Evolutionary conservation across 2,329 filamentous ascomycete species (phyloP), one percentile per base, ranked within the genome.

Genomic region (Cadophora luteo-olivacea): DNA sequence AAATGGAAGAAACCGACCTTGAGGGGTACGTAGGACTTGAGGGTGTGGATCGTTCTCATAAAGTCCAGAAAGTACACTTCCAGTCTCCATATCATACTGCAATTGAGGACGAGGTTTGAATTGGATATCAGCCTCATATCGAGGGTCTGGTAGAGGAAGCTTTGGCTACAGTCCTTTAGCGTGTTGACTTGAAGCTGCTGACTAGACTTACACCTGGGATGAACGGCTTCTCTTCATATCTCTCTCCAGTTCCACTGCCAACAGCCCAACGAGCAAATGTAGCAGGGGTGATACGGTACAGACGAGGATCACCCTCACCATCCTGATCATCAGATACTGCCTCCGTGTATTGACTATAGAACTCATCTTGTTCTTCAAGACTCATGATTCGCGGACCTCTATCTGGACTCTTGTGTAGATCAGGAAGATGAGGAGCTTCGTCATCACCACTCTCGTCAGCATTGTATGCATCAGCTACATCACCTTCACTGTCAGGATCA

Each of bases 211-310:
- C 69, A 33, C 55, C 51, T 61, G 52, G 62, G 32, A 74, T 72
- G 14, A 68, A 58, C 7, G 69, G 57, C 12, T 61, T 62, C 1
- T 70, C 69, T 19, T 80, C 75, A 51, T 67, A 73, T n/a, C 33
- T 49, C 32, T 74, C 69, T 33, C 70, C 73, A 41, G 29, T 60
- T 19, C 75, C 75, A 78, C 65, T 77, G 74, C 69, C 76, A 69
- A 48, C 76, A 77, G 62, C 80, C 81, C 67, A 80, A 72, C 38
- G 81, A 73, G 76, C 78, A 80, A 84, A 85, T 0, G 79, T 83
- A 68, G 77, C 80, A 1, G 82, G 81, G 0, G 79, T 81, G 33
- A 85, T 80, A 1, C 78, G 79, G 0, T 77, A 78, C 4, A 76
- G 73, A 4, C 76, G 71, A 0, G 78, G 76, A 25, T 79, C 78